Evolutionary conservation across 2,329 filamentous ascomycete genomes (phyloP).

Genomic region (Fusarium anthophilum): DNA sequence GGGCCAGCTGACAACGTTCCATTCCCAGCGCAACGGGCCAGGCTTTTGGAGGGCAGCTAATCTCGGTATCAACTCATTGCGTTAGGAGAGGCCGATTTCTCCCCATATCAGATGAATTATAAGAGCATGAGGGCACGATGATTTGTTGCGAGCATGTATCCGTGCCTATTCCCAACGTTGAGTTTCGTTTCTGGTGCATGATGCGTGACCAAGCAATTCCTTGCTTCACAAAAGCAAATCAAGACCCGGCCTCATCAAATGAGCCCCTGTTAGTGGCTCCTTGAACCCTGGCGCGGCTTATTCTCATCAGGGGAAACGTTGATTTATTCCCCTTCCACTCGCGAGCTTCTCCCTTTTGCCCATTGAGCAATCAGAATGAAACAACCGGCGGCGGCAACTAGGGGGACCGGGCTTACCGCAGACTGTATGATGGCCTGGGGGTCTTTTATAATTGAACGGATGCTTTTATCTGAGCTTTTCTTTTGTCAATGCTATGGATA

Average conservation of each 20-base stretch:
- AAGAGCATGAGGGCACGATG: not conserved
- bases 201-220: not conserved
- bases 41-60: slow-evolving; percentile 35
- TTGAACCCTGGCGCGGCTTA: slow-evolving; percentile 16
- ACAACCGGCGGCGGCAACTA: slow-evolving; percentile 38
- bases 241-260: slow-evolving; percentile 13
- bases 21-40: slow-evolving; percentile 42
- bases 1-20: slow-evolving; percentile 26
- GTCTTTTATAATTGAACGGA: not conserved
- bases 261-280: slow-evolving; percentile 16
- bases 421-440: not conserved
- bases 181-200: not conserved
- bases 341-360: slow-evolving; percentile 5
- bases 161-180: not conserved
- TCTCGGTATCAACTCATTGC: slow-evolving; percentile 40
- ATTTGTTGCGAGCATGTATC: not conserved
- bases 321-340: slow-evolving; percentile 22
- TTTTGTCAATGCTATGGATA: not conserved
- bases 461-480: slow-evolving; percentile 12
- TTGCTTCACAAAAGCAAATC: slow-evolving; percentile 25
- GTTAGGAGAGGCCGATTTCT: slow-evolving; percentile 28
- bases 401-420: not conserved
- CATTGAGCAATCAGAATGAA: slow-evolving; percentile 40
- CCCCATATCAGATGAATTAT: slow-evolving; percentile 21
- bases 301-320: slow-evolving; percentile 30